Evolutionary conservation across 1,284 basidiomycete genomes (phyloP).

Genomic region (Coriolopsis trogii): DNA sequence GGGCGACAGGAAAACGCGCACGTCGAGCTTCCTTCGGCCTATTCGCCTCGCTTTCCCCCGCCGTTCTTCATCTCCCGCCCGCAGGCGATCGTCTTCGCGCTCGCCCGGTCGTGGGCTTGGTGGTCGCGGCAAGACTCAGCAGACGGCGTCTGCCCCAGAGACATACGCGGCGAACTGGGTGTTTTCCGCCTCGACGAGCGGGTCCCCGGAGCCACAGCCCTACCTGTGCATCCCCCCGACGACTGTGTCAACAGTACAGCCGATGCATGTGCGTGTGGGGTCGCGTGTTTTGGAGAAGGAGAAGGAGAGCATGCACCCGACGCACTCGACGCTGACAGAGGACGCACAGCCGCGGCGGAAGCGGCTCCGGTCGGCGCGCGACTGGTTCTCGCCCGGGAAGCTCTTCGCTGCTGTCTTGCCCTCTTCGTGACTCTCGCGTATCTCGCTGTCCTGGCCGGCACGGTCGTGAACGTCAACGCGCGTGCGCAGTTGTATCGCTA

Average conservation of each 20-base stretch:
- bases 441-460: slow-evolving; percentile 8
- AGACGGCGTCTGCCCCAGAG: slow-evolving; percentile 26
- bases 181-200: slow-evolving; percentile 31
- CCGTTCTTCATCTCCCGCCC: slow-evolving; percentile 34
- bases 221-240: slow-evolving; percentile 29
- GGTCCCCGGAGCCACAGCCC: slow-evolving; percentile 29
- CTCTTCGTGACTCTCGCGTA: slow-evolving; percentile 34
- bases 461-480: slow-evolving; percentile 4
- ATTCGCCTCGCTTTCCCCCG: slow-evolving; percentile 45
- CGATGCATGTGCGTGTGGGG: slow-evolving; percentile 15
- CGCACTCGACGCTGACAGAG: slow-evolving; percentile 29
- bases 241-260: slow-evolving; percentile 4
- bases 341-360: slow-evolving; percentile 41
- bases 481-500: slow-evolving; percentile 10
- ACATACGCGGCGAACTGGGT: slow-evolving; percentile 33
- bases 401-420: slow-evolving; percentile 50
- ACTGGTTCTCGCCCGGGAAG: slow-evolving; percentile 61
- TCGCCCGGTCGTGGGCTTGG: slow-evolving; percentile 29
- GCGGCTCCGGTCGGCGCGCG: slow-evolving; percentile 51
- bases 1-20: slow-evolving; percentile 36
- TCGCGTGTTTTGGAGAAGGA: slow-evolving; percentile 10
- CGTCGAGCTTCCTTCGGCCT: slow-evolving; percentile 44
- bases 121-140: slow-evolving; percentile 21
- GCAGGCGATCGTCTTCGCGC: slow-evolving; percentile 33
- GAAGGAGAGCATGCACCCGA: slow-evolving; percentile 23